These are phyloP conservation scores for Coniophora puteana DNA, from an alignment of 1,284 basidiomycete species.

Conservation along the genomic window DNA sequence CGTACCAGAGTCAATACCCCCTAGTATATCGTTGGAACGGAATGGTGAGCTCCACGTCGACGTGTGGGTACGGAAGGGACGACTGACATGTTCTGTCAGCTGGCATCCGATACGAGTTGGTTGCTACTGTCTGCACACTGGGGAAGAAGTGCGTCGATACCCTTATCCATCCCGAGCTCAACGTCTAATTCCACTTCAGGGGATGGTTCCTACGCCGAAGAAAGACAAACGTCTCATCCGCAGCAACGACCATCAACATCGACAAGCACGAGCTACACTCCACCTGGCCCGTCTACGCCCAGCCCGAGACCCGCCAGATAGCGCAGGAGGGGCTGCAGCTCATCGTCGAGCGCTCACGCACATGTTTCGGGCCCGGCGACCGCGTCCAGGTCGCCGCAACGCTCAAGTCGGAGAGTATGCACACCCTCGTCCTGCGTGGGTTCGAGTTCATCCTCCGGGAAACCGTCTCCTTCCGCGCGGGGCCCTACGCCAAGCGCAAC, in stretches of 20 bases:
- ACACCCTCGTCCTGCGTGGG: constrained; percentile 65
- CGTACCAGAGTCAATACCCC: constrained; percentile 82
- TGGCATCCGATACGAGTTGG: constrained; percentile 80
- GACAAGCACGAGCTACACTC: constrained; percentile 89
- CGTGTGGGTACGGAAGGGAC: too few relatives aligned
- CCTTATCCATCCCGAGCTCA: not conserved
- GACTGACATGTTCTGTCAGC: too few relatives aligned
- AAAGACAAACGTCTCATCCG: constrained; percentile 55
- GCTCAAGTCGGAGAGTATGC: constrained; percentile 64
- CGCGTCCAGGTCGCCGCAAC: constrained; percentile 68
- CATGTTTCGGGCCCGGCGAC: constrained; percentile 83
- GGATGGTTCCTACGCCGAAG: constrained; percentile 73
- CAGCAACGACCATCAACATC: constrained; percentile 67
- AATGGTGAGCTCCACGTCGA: constrained; percentile 40
- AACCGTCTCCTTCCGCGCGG: constrained; percentile 62
- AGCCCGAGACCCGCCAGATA: constrained; percentile 69
- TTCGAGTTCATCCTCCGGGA: constrained; percentile 81
- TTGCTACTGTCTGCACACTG: constrained; percentile 78
- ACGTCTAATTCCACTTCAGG: constrained; percentile 37
- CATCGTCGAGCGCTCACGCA: constrained; percentile 68
- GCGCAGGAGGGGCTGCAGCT: constrained; percentile 66
- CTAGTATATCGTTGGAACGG: constrained; percentile 71
- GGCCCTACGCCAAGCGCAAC: constrained; percentile 50
- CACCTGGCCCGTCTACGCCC: constrained; percentile 84
- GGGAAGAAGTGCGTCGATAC: constrained; percentile 63